Conservation (phyloP, 2,329 filamentous ascomycete genomes). For the Aspergillus calidoustus region DNA sequence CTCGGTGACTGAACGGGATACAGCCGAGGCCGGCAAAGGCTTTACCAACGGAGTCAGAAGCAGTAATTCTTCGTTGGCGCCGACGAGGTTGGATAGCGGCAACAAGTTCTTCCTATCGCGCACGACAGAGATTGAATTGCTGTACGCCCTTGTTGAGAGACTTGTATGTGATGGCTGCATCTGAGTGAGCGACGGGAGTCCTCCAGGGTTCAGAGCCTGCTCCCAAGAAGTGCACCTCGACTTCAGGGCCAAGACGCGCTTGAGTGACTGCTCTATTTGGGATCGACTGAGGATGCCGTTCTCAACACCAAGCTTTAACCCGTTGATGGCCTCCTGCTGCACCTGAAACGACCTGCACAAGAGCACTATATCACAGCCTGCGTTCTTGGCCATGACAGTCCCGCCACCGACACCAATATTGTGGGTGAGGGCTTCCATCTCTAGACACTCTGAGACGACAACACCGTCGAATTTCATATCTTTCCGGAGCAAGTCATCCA, state of each 20-base stretch:
- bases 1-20: slow-evolving; percentile 70
- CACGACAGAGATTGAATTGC: slow-evolving; percentile 90
- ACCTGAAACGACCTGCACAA: slow-evolving; percentile 86
- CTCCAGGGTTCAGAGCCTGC: slow-evolving; percentile 84
- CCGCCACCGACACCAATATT: slow-evolving; percentile 97
- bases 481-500: slow-evolving; percentile 84
- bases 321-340: slow-evolving; percentile 89
- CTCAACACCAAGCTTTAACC: slow-evolving; percentile 84
- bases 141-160: slow-evolving; percentile 84
- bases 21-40: slow-evolving; percentile 85
- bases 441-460: slow-evolving; percentile 90
- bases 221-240: slow-evolving; percentile 86
- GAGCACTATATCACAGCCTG: slow-evolving; percentile 89
- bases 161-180: slow-evolving; percentile 81
- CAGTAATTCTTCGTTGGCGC: slow-evolving; percentile 85
- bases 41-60: slow-evolving; percentile 88
- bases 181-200: slow-evolving; percentile 74
- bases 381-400: slow-evolving; percentile 96
- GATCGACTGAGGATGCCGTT: slow-evolving; percentile 85
- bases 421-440: slow-evolving; percentile 94
- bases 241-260: slow-evolving; percentile 80
- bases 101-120: slow-evolving; percentile 84
- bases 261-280: slow-evolving; percentile 78
- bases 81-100: slow-evolving; percentile 79
- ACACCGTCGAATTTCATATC: slow-evolving; percentile 90